Conservation (phyloP, 2,329 filamentous ascomycete species). For the Coniochaeta pulveracea region DNA sequence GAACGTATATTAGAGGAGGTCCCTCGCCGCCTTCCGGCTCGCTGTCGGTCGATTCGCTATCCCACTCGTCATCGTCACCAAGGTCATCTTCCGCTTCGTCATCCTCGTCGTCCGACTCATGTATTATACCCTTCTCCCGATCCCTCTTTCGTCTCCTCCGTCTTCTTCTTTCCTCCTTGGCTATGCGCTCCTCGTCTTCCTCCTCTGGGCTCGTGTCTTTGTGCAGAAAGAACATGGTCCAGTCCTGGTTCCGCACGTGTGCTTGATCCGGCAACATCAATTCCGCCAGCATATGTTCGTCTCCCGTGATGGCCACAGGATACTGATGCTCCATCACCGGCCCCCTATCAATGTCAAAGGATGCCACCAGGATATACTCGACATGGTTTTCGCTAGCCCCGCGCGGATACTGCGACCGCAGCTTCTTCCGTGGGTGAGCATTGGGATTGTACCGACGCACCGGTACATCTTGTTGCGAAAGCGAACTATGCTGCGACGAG, state of each 20-base stretch:
- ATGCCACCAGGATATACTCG: slow-evolving; percentile 95
- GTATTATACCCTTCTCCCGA: slow-evolving; percentile 21
- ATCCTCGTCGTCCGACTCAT: slow-evolving; percentile 38
- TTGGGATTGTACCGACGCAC: slow-evolving; percentile 38
- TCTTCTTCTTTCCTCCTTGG: slow-evolving; percentile 40
- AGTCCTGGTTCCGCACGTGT: slow-evolving; percentile 89
- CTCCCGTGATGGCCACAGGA: slow-evolving; percentile 85
- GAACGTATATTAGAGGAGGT: slow-evolving; percentile 87
- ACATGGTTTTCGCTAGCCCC: slow-evolving; percentile 80
- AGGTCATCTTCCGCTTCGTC: slow-evolving; percentile 27
- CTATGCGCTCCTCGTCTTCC: slow-evolving; percentile 59
- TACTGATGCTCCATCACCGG: slow-evolving; percentile 99
- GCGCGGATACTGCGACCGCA: slow-evolving; percentile 68
- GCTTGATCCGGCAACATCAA: slow-evolving; percentile 97
- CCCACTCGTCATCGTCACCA: slow-evolving; percentile 32
- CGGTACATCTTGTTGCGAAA: slow-evolving; percentile 26
- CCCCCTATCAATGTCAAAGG: slow-evolving; percentile 92
- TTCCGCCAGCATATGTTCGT: slow-evolving; percentile 96
- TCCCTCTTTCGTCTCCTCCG: slow-evolving; percentile 41
- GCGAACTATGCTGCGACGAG: slow-evolving; percentile 48
- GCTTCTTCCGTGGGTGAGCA: slow-evolving; percentile 39
- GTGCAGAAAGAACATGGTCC: slow-evolving; percentile 98
- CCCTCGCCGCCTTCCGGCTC: slow-evolving; percentile 67
- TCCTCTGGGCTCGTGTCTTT: slow-evolving; percentile 82
- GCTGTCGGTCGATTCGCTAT: slow-evolving; percentile 42